These are phyloP conservation scores for Rhizopus delemar DNA, from an alignment of 371 early-diverging fungal species.

Conservation along the genomic window DNA sequence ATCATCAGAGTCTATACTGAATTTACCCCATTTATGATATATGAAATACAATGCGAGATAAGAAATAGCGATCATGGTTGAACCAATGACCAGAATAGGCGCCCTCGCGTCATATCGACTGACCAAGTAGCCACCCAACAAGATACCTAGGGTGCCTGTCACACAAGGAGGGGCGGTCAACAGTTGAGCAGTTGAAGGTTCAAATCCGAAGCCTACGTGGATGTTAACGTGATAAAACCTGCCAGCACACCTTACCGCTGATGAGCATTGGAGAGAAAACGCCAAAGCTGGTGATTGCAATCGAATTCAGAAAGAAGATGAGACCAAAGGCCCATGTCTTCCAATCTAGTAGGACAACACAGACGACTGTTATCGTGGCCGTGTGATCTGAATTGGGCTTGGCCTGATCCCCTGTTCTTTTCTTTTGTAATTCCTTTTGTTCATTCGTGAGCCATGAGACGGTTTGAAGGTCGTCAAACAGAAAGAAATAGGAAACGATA, in stretches of 20 bases:
- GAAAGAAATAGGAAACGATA: conserved; percentile 21
- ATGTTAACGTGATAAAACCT: conserved; percentile 68
- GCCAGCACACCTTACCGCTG: conserved; percentile 15
- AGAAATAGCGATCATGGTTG: conserved; percentile 25
- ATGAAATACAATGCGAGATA: conserved; percentile 23
- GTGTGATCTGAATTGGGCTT: conserved; percentile 31
- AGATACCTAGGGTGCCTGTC: conserved; percentile 23
- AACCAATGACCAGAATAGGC: conserved; percentile 25
- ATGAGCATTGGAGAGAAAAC: conserved; percentile 33
- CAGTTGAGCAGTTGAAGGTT: conserved; percentile 23
- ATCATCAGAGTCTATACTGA: too few relatives aligned
- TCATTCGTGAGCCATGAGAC: conserved; percentile 35
- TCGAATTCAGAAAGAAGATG: conserved; percentile 24
- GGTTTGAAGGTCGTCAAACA: conserved; percentile 30
- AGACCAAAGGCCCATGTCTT: conserved; percentile 32
- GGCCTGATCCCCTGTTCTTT: conserved; percentile 17
- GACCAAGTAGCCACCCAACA: conserved; percentile 30
- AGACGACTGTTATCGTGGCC: conserved; percentile 48
- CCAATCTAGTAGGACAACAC: conserved; percentile 46
- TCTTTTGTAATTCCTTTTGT: conserved; percentile 30
- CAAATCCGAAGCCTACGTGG: conserved; percentile 39
- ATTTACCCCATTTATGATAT: conserved; percentile 29
- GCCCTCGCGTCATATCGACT: conserved; percentile 26
- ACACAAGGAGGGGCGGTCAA: conserved; percentile 36
- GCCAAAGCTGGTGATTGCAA: conserved; percentile 21